Evolutionary conservation across 179 eudicot genomes (phyloP), one percentile per base, ranked within the genome.

Genomic region (Silene vulgaris): DNA sequence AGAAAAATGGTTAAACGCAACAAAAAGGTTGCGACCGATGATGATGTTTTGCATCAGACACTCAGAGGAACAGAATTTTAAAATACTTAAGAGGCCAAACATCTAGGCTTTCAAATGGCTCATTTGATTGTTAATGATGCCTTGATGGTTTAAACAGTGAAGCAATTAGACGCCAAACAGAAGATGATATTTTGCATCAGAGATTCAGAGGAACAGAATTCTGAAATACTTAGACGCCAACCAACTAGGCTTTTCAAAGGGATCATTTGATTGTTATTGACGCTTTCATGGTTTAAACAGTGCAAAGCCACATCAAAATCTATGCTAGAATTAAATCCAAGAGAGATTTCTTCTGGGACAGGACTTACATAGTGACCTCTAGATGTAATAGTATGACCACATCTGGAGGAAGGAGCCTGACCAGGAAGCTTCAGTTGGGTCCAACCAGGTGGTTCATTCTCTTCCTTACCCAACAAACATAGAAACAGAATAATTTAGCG

Each of bases 351-450:
- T 66, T 45, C n/a, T 45, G 71, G 21, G 64, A 77, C 60, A 69
- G 56, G 23, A 72, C 78, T 86, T 88, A 93, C 99, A 84, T 88
- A 83, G 86, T 88, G 97, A 74, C 98, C 97, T 80, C 88, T 92
- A 82, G 98, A 93, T 70, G 99, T 89, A 61, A 90, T 81, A 62
- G 96, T 86, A 84, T 96, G 99, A 65, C 99, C 99, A 82, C 98
- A 96, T 54, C 97, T 89, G 17, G 97, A 85, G 77, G 92, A 84
- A 78, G 99, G 98, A 76, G 97, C 84, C 85, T 93, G 99, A 75
- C 99, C 99, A 37, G 99, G 99, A 86, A 96, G 97, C 96, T 96
- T 96, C 80, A 96, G 74, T 75, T 93, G 96, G 69, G 99, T 91
- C 99, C 99, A 96, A 76, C 97, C 99, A 71, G 99, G 98, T 77